These are phyloP conservation scores for Glycine soja DNA, from an alignment of 306 rosid species.

Conservation along the genomic window DNA sequence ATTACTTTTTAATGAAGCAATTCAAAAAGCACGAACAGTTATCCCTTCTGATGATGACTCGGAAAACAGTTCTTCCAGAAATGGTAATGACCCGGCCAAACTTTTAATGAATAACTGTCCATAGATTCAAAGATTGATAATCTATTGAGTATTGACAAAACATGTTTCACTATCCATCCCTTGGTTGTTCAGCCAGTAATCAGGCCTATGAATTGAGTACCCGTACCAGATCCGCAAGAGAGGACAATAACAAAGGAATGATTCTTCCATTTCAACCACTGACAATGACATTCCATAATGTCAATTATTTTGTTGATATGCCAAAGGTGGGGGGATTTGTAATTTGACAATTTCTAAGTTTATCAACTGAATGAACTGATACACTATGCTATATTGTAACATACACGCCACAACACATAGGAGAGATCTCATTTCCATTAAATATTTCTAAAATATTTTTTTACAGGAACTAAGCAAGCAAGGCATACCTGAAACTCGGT, in stretches of 20 bases:
- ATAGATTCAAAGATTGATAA: slow-evolving; percentile 12
- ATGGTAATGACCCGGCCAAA: slow-evolving; percentile 54
- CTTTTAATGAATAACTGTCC: slow-evolving; percentile 17
- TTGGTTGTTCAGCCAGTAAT: slow-evolving; percentile 51
- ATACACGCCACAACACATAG: slow-evolving; percentile 20
- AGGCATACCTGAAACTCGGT: slow-evolving; percentile 74
- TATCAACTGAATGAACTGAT: slow-evolving; percentile 10
- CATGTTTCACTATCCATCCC: slow-evolving; percentile 21
- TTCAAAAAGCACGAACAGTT: slow-evolving; percentile 64
- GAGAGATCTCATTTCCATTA: slow-evolving; percentile 11
- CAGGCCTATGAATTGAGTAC: slow-evolving; percentile 28
- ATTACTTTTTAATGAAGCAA: slow-evolving; percentile 56
- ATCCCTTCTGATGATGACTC: slow-evolving; percentile 53
- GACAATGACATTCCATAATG: slow-evolving; percentile 87
- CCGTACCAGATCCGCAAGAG: slow-evolving; percentile 38
- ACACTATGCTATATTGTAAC: neutral
- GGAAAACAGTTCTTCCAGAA: slow-evolving; percentile 49
- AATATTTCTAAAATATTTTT: neutral
- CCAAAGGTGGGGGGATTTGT: slow-evolving; percentile 67
- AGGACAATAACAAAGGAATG: slow-evolving; percentile 71
- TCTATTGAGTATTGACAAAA: neutral
- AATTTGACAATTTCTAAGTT: slow-evolving; percentile 8
- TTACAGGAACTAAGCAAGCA: slow-evolving; percentile 66
- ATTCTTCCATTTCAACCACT: slow-evolving; percentile 92
- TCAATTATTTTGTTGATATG: slow-evolving; percentile 88